Conservation (phyloP, 495 filamentous ascomycete genomes). For the Pyrenula massariospora region DNA sequence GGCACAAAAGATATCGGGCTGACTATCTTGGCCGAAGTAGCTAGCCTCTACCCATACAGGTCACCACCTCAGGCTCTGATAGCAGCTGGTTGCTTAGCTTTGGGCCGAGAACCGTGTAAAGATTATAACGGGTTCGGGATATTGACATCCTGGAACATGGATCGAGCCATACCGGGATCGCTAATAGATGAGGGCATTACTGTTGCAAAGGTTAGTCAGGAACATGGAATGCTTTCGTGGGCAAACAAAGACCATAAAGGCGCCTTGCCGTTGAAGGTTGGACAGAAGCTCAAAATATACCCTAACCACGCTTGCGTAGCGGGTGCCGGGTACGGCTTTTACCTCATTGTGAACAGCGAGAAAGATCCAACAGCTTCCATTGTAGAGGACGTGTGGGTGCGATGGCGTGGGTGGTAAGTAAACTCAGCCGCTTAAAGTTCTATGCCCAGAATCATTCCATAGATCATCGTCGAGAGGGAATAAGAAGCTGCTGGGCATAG, state of each 20-base stretch:
- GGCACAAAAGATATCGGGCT: constrained; percentile 49
- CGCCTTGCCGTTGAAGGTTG: constrained; percentile 19
- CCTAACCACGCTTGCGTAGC: constrained; percentile 83
- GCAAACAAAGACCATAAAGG: constrained; percentile 1
- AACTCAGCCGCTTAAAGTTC: not conserved
- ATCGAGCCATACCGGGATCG: not conserved
- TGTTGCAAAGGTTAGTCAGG: constrained; percentile 8
- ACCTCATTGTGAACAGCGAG: constrained; percentile 61
- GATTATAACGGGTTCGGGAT: constrained; percentile 64
- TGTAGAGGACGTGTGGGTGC: constrained; percentile 59
- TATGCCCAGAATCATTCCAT: not conserved
- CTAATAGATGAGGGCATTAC: not conserved
- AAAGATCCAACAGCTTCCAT: constrained; percentile 37
- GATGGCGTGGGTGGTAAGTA: constrained; percentile 9
- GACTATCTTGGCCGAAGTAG: constrained; percentile 60
- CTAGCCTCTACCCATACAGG: constrained; percentile 51
- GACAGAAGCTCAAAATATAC: constrained; percentile 53
- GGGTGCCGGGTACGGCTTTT: constrained; percentile 60
- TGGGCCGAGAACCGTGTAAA: constrained; percentile 67
- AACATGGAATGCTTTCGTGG: constrained; percentile 24
- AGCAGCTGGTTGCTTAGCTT: constrained; percentile 55
- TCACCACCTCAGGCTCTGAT: constrained; percentile 53
- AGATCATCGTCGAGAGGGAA: not conserved
- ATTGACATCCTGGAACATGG: constrained; percentile 45
- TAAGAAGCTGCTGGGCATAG: not conserved